These are phyloP conservation scores for Blastocladiella britannica DNA, from an alignment of 192 early-diverging fungal species.

Conservation along the genomic window DNA sequence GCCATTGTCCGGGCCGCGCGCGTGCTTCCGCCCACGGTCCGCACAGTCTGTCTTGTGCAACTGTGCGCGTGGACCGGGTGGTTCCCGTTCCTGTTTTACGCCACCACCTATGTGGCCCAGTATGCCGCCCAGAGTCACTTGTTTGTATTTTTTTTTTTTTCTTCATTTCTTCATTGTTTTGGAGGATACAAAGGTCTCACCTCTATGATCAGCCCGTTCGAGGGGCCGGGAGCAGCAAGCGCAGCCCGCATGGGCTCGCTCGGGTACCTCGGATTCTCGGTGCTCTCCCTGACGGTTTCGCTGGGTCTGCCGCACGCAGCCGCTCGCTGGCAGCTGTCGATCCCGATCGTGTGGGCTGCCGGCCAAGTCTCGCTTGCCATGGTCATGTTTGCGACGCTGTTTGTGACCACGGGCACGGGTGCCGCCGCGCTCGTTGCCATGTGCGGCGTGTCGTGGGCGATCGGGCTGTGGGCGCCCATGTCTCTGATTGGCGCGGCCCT, in stretches of 20 bases:
- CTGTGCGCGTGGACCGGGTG: conserved; percentile 92
- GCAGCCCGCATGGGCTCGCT: neutral
- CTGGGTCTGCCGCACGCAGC: neutral
- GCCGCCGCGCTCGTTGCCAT: conserved; percentile 51
- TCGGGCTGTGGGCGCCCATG: conserved; percentile 86
- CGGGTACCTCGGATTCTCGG: neutral
- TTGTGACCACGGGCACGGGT: conserved; percentile 23
- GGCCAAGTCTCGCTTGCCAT: conserved; percentile 44
- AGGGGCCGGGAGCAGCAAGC: neutral
- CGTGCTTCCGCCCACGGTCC: conserved; percentile 44
- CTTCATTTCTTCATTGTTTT: no score
- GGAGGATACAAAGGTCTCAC: no score
- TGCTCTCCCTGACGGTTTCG: neutral
- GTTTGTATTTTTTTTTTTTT: no score
- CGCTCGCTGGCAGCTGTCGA: neutral
- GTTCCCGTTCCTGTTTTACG: conserved; percentile 93
- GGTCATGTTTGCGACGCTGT: conserved; percentile 45
- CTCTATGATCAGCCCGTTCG: neutral
- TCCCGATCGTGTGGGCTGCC: conserved; percentile 44
- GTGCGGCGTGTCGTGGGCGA: conserved; percentile 68
- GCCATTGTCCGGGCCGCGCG: conserved; percentile 22
- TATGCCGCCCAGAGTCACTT: neutral
- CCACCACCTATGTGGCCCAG: conserved; percentile 25
- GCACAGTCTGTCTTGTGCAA: conserved; percentile 65
- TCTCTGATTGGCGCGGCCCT: conserved; percentile 64